Evolutionary conservation across 1,284 basidiomycete species (phyloP).

Genomic region (Filobasidium uniguttulatum): DNA sequence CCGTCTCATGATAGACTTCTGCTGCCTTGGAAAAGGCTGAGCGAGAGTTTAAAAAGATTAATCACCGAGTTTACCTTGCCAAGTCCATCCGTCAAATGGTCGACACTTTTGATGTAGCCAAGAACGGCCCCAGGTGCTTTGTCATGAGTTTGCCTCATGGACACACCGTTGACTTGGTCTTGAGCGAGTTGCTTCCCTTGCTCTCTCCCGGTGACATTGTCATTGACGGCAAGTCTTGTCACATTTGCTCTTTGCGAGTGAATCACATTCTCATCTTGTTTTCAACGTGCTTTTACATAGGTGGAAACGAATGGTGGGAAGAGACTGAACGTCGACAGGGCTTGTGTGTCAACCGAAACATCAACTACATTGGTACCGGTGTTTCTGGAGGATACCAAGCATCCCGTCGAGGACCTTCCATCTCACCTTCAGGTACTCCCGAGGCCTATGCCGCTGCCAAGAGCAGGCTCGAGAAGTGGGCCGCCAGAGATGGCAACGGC

Average conservation of each 20-base stretch:
- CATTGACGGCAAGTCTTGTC: slow-evolving; percentile 17
- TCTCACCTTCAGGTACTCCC: slow-evolving; percentile 24
- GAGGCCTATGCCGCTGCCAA: slow-evolving; percentile 24
- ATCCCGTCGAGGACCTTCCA: slow-evolving; percentile 25
- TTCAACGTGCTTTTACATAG: slow-evolving; percentile 1
- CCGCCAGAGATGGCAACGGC: slow-evolving; percentile 21
- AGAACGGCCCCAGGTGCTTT: slow-evolving; percentile 22
- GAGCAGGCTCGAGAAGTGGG: slow-evolving; percentile 25
- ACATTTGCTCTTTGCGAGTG: neutral
- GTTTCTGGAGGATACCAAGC: slow-evolving; percentile 31
- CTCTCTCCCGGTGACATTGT: slow-evolving; percentile 26
- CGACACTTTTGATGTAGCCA: slow-evolving; percentile 17
- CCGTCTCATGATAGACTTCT: neutral
- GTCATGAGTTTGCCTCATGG: slow-evolving; percentile 30
- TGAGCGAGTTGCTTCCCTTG: slow-evolving; percentile 22
- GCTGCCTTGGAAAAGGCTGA: slow-evolving; percentile 1
- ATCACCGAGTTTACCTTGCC: neutral
- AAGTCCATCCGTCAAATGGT: slow-evolving; percentile 17
- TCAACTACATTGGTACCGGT: slow-evolving; percentile 25
- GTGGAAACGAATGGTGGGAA: slow-evolving; percentile 27
- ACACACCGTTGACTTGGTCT: slow-evolving; percentile 23
- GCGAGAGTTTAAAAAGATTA: neutral
- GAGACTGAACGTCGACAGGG: slow-evolving; percentile 22
- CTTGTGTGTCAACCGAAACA: slow-evolving; percentile 19
- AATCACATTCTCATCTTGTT: neutral